These are phyloP conservation scores for Cyberlindnera suaveolens DNA, from an alignment of 805 yeast species.

Conservation along the genomic window DNA sequence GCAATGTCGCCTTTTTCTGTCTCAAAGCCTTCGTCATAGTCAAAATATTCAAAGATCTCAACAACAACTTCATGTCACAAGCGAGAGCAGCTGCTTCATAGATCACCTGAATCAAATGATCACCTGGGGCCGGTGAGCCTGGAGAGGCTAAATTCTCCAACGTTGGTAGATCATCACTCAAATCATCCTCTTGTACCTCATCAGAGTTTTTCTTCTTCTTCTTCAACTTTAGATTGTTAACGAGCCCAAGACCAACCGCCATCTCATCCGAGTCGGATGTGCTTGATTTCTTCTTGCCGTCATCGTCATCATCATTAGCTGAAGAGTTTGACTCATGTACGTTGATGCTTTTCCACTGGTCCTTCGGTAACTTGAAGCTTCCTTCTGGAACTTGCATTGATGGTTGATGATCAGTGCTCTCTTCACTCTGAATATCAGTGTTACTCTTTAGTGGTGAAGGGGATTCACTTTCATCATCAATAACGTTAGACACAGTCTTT, in stretches of 20 bases:
- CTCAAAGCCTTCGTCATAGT: slow-evolving; percentile 39
- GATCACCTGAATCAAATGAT: slow-evolving; percentile 48
- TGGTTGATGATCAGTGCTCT: no score
- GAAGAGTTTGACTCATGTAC: slow-evolving; percentile 7
- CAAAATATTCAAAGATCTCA: slow-evolving; percentile 47
- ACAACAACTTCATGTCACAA: slow-evolving; percentile 57
- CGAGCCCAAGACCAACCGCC: slow-evolving; percentile 23
- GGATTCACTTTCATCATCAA: slow-evolving; percentile 9
- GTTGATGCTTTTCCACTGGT: slow-evolving; percentile 19
- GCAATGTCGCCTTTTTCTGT: slow-evolving; percentile 22
- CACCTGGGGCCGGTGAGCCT: slow-evolving; percentile 49
- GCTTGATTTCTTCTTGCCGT: slow-evolving; percentile 10
- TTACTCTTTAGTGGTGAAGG: neutral
- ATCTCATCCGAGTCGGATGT: slow-evolving; percentile 23
- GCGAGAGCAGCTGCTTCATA: slow-evolving; percentile 57
- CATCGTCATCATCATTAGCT: slow-evolving; percentile 12
- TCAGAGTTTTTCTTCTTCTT: slow-evolving; percentile 19
- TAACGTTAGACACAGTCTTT: neutral
- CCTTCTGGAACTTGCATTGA: neutral
- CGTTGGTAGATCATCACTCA: slow-evolving; percentile 24
- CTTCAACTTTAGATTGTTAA: slow-evolving; percentile 10
- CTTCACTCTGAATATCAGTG: no score
- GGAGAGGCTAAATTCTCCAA: slow-evolving; percentile 54
- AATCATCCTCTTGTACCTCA: slow-evolving; percentile 22
- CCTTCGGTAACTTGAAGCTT: slow-evolving; percentile 3